Evolutionary conservation across 2,329 filamentous ascomycete genomes (phyloP).

Genomic region (Stagonosporopsis rhizophila): DNA sequence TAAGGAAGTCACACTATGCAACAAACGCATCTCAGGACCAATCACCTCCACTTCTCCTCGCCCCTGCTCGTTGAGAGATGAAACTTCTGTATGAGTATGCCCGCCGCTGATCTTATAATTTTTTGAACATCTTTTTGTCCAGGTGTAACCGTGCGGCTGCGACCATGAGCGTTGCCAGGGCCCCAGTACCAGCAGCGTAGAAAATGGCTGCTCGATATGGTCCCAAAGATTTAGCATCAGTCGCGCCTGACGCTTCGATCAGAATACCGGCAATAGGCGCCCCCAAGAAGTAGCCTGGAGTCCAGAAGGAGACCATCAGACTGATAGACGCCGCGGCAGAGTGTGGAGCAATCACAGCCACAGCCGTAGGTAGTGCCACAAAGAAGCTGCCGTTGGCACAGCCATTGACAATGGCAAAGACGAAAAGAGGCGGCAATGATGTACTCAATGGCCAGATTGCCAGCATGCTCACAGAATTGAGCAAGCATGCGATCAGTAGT

Average conservation of each 20-base stretch:
- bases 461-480: constrained; percentile 40
- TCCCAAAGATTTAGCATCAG: constrained; percentile 16
- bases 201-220: constrained; percentile 42
- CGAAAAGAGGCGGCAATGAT: constrained; percentile 32
- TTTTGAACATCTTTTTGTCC: neutral
- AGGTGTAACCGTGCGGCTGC: neutral
- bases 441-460: constrained; percentile 42
- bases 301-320: constrained; percentile 39
- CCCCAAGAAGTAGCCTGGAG: constrained; percentile 38
- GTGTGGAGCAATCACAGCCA: constrained; percentile 36
- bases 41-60: too few relatives aligned
- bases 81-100: too few relatives aligned
- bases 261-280: constrained; percentile 39
- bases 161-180: constrained; percentile 15
- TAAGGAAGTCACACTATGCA: too few relatives aligned
- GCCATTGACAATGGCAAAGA: constrained; percentile 41
- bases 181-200: constrained; percentile 38
- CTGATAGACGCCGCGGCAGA: constrained; percentile 39
- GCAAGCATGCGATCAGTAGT: constrained; percentile 34
- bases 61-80: too few relatives aligned
- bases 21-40: too few relatives aligned
- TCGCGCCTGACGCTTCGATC: constrained; percentile 32
- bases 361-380: constrained; percentile 39
- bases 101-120: neutral
- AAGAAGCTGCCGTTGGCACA: constrained; percentile 42